Evolutionary conservation across 306 rosid species (phyloP).

Genomic region (Potentilla sterilis): DNA sequence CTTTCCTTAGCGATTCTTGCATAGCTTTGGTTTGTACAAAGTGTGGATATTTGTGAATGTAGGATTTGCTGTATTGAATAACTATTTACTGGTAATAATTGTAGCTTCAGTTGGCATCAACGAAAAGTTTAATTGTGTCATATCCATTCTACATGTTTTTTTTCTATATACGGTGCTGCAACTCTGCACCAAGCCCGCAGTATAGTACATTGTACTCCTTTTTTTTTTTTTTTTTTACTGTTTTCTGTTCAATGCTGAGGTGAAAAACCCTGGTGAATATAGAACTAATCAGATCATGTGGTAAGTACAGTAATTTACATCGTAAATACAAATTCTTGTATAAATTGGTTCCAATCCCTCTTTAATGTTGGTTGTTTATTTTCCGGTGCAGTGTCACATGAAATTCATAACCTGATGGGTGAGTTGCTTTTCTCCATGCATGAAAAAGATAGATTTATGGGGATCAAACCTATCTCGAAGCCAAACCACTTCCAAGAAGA

Average conservation of each 20-base stretch:
- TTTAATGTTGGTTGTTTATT: constrained; percentile 14
- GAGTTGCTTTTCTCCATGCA: constrained; percentile 41
- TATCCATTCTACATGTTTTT: not conserved
- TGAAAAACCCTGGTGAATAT: constrained; percentile 16
- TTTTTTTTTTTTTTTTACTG: constrained; percentile 1
- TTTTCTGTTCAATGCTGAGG: constrained; percentile 6
- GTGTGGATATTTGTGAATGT: not conserved
- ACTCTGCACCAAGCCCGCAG: constrained; percentile 1
- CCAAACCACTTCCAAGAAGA: constrained; percentile 37
- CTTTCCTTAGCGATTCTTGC: not conserved
- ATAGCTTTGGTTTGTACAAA: constrained; percentile 6
- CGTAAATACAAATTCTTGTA: constrained; percentile 21
- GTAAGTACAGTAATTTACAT: constrained; percentile 17
- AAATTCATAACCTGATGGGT: constrained; percentile 25
- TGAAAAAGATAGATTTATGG: constrained; percentile 32
- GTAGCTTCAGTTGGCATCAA: not conserved
- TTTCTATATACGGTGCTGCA: not conserved
- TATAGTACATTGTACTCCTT: not conserved
- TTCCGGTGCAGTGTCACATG: constrained; percentile 31
- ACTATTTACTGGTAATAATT: not conserved
- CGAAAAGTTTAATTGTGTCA: not conserved
- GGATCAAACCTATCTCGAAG: constrained; percentile 38
- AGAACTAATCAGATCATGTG: constrained; percentile 20
- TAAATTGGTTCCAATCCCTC: not conserved
- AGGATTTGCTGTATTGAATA: constrained; percentile 3